Evolutionary conservation across 352 stramenopile species (phyloP).

Genomic region (Phytophthora pseudosyringae): DNA sequence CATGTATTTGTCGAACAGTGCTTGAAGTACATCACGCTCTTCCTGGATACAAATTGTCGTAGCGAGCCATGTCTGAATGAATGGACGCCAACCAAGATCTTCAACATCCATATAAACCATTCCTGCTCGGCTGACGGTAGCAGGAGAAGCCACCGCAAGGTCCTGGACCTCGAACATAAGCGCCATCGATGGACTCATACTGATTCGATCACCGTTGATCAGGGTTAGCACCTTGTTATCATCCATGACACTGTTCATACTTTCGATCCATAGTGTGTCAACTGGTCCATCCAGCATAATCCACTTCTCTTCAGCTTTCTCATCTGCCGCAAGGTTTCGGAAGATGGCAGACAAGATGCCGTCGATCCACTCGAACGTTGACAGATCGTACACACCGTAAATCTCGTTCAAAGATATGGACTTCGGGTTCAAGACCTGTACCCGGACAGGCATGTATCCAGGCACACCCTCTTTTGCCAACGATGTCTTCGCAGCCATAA

Average conservation of each 20-base stretch:
- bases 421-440: constrained; percentile 90
- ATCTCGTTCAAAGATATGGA: constrained; percentile 91
- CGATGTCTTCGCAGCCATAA: constrained; percentile 74
- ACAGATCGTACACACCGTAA: constrained; percentile 91
- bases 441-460: constrained; percentile 85
- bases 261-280: constrained; percentile 91
- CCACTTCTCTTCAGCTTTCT: constrained; percentile 87
- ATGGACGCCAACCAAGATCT: constrained; percentile 81
- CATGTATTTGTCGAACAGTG: constrained; percentile 86
- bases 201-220: constrained; percentile 89
- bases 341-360: constrained; percentile 87
- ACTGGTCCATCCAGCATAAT: constrained; percentile 90
- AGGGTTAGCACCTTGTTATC: constrained; percentile 90
- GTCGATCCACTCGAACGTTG: constrained; percentile 90
- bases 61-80: constrained; percentile 77
- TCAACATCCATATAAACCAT: constrained; percentile 95
- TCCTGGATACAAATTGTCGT: constrained; percentile 69
- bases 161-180: constrained; percentile 97
- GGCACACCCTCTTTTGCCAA: constrained; percentile 75
- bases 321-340: constrained; percentile 73
- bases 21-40: constrained; percentile 70
- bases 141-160: constrained; percentile 92
- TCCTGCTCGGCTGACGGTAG: constrained; percentile 93
- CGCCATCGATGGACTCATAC: constrained; percentile 86
- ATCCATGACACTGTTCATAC: constrained; percentile 92